Evolutionary conservation across 805 yeast species (phyloP).

Genomic region (Zygotorulaspora chibaensis): DNA sequence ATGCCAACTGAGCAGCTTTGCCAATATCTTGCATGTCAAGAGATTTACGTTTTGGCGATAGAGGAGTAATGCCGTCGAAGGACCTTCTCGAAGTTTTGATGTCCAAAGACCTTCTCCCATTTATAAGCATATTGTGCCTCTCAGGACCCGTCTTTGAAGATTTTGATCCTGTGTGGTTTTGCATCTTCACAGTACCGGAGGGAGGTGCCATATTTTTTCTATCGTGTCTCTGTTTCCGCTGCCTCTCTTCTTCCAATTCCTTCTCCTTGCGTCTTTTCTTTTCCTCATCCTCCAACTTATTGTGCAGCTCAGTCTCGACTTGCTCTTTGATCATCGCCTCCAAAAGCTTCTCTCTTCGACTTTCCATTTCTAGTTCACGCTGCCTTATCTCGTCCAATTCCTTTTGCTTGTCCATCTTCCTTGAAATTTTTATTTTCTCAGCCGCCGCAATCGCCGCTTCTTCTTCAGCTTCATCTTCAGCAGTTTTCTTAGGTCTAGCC

Average conservation of each 20-base stretch:
- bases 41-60: slow-evolving; percentile 7
- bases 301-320: slow-evolving; percentile 22
- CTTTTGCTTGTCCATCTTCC: slow-evolving; percentile 14
- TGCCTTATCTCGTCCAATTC: slow-evolving; percentile 14
- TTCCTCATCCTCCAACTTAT: slow-evolving; percentile 17
- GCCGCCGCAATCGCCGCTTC: slow-evolving; percentile 25
- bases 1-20: slow-evolving; percentile 24
- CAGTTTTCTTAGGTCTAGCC: slow-evolving; percentile 3
- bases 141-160: slow-evolving; percentile 2
- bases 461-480: slow-evolving; percentile 20
- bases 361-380: slow-evolving; percentile 14
- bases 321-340: slow-evolving; percentile 27
- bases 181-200: neutral
- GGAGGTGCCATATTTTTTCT: slow-evolving; percentile 5
- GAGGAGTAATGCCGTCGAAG: slow-evolving; percentile 1
- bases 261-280: slow-evolving; percentile 7
- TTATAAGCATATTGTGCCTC: slow-evolving; percentile 5
- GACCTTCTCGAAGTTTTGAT: slow-evolving; percentile 8
- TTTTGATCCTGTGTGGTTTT: neutral
- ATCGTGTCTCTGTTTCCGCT: slow-evolving; percentile 3
- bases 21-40: slow-evolving; percentile 16
- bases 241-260: slow-evolving; percentile 8
- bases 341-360: slow-evolving; percentile 20
- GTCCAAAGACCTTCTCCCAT: slow-evolving; percentile 17
- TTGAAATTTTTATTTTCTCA: slow-evolving; percentile 19